A percentile compares a stretch with the other conserved stretches of the same genome.
These are phyloP conservation scores for Capillidium heterosporum DNA, from an alignment of 371 early-diverging fungal species.

Conservation along the genomic window DNA sequence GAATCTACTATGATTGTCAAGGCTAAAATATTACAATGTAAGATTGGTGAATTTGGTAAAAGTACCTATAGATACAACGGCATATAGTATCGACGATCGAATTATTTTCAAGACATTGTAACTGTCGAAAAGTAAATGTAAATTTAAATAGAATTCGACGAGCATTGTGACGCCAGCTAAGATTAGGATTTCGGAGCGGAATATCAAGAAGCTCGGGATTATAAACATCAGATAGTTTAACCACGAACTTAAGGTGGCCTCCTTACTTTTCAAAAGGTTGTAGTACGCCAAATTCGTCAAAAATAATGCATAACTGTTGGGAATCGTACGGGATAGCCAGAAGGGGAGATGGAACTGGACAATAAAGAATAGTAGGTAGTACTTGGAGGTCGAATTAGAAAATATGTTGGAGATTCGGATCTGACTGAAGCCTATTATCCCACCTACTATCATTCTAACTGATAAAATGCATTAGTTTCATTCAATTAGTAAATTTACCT, in stretches of 20 bases:
- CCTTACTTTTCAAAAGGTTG: neutral
- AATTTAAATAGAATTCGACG: neutral
- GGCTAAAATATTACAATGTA: neutral
- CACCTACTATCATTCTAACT: too few species aligned
- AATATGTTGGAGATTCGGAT: too few species aligned
- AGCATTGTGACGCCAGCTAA: neutral
- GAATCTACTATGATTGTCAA: constrained; percentile 1
- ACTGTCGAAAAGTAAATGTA: too few species aligned
- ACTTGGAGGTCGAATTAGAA: neutral
- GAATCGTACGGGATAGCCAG: constrained; percentile 2
- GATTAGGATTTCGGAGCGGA: neutral
- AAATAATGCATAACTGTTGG: constrained; percentile 3
- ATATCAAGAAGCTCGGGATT: neutral
- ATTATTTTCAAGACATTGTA: neutral
- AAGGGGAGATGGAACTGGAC: constrained; percentile 5
- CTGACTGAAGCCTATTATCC: too few species aligned
- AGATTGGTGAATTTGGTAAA: neutral
- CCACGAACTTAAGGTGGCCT: neutral
- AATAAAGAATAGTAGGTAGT: neutral
- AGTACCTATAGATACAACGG: neutral
- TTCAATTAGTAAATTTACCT: too few species aligned
- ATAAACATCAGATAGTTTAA: neutral
- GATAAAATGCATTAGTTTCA: too few species aligned
- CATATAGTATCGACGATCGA: neutral
- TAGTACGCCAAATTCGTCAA: neutral